These are phyloP conservation scores for Fusarium mundagurra DNA, from an alignment of 2,329 filamentous ascomycete genomes.

Conservation along the genomic window DNA sequence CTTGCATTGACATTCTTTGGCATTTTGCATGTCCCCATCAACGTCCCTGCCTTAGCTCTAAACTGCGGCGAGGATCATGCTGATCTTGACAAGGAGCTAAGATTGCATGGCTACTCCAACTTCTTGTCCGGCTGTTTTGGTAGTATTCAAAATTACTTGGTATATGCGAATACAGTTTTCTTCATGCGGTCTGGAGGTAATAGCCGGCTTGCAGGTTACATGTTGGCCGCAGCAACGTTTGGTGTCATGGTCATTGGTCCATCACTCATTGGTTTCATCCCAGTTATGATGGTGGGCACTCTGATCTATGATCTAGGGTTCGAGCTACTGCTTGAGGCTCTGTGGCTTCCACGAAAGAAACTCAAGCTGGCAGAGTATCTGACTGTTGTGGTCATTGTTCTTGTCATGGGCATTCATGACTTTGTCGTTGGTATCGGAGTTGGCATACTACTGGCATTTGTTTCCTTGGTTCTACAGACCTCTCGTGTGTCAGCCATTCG, in stretches of 20 bases:
- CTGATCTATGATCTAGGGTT: conserved; percentile 96
- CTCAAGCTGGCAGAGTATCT: conserved; percentile 87
- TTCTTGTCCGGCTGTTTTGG: conserved; percentile 85
- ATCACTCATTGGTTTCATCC: conserved; percentile 90
- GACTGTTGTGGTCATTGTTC: conserved; percentile 87
- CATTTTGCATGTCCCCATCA: conserved; percentile 96
- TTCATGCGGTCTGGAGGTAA: conserved; percentile 95
- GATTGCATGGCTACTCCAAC: conserved; percentile 93
- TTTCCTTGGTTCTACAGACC: conserved; percentile 90
- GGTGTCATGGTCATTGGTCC: conserved; percentile 88
- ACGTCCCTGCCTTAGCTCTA: conserved; percentile 91
- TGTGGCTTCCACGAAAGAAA: conserved; percentile 89
- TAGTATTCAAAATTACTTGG: conserved; percentile 95
- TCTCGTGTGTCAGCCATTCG: conserved; percentile 90
- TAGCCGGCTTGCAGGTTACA: conserved; percentile 83
- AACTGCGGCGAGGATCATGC: conserved; percentile 93
- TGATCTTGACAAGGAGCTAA: conserved; percentile 88
- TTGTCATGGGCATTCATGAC: conserved; percentile 97
- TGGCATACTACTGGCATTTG: conserved; percentile 89
- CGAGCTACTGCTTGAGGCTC: conserved; percentile 86
- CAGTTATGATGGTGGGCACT: conserved; percentile 95
- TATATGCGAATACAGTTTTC: conserved; percentile 97
- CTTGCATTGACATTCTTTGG: conserved; percentile 97
- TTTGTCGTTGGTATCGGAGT: conserved; percentile 95
- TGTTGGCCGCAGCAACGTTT: conserved; percentile 83